Conservation (phyloP, 495 filamentous ascomycete species). For the Niebla homalea region DNA sequence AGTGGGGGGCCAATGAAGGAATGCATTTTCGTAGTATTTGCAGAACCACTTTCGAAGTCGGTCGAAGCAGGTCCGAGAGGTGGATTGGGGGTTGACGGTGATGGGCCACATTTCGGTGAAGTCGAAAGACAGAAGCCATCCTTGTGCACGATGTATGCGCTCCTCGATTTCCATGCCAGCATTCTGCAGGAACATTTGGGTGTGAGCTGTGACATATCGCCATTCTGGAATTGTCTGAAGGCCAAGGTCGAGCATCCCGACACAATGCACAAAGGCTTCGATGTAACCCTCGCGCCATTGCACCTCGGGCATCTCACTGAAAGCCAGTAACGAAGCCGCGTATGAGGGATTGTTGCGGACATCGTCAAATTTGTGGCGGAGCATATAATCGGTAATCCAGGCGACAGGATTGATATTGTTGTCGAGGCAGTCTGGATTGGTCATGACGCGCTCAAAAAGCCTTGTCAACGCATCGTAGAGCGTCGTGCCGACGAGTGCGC, state of each 20-base stretch:
- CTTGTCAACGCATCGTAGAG: slow-evolving; percentile 45
- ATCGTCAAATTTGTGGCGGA: slow-evolving; percentile 48
- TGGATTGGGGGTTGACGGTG: slow-evolving; percentile 39
- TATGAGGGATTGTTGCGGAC: slow-evolving; percentile 47
- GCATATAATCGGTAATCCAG: slow-evolving; percentile 44
- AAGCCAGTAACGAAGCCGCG: slow-evolving; percentile 50
- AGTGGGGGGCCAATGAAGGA: slow-evolving; percentile 29
- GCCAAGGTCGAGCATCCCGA: slow-evolving; percentile 44
- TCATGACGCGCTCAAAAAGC: slow-evolving; percentile 34
- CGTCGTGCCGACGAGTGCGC: slow-evolving; percentile 43
- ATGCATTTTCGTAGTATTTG: slow-evolving; percentile 22
- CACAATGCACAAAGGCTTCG: slow-evolving; percentile 54
- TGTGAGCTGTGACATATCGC: slow-evolving; percentile 44
- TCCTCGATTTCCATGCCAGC: slow-evolving; percentile 50
- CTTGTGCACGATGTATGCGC: slow-evolving; percentile 46
- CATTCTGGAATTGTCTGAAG: slow-evolving; percentile 45
- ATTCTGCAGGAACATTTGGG: slow-evolving; percentile 49
- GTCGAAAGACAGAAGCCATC: slow-evolving; percentile 43
- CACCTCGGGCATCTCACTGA: slow-evolving; percentile 46
- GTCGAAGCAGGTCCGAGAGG: slow-evolving; percentile 43
- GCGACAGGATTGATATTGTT: slow-evolving; percentile 18
- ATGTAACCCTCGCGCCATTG: slow-evolving; percentile 53
- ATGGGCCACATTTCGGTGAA: slow-evolving; percentile 51
- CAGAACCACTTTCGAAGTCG: slow-evolving; percentile 20
- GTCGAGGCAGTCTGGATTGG: slow-evolving; percentile 17